Evolutionary conservation across 768 basidiomycete genomes (phyloP).

Genomic region (Tulasnella sp.): DNA sequence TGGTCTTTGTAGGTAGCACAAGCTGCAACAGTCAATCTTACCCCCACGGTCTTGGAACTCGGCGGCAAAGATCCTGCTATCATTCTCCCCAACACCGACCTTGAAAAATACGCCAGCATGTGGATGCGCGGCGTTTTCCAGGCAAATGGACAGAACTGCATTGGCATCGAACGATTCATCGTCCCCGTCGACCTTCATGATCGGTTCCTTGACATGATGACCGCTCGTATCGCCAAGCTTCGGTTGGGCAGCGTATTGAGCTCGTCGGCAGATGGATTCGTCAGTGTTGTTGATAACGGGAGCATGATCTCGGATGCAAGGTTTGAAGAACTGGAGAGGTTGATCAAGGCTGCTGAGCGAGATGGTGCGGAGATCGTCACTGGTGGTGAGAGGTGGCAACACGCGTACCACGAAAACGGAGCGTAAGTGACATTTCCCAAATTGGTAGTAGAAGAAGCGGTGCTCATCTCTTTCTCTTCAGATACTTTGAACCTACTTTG

Average conservation of each 20-base stretch:
- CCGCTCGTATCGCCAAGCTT: conserved; percentile 60
- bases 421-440: conserved; percentile 36
- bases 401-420: conserved; percentile 65
- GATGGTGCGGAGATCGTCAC: conserved; percentile 60
- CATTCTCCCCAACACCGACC: conserved; percentile 79
- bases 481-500: conserved; percentile 82
- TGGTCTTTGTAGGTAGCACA: conserved; percentile 61
- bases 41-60: conserved; percentile 88
- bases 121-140: conserved; percentile 95
- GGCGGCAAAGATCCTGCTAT: conserved; percentile 95
- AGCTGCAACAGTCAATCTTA: conserved; percentile 81
- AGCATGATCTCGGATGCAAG: conserved; percentile 77
- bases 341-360: conserved; percentile 61
- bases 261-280: conserved; percentile 58
- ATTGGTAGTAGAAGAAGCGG: background rate
- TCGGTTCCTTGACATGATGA: conserved; percentile 62
- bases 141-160: conserved; percentile 93
- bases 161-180: conserved; percentile 90
- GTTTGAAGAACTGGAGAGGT: conserved; percentile 61
- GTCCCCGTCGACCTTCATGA: conserved; percentile 78
- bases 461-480: background rate
- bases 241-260: conserved; percentile 73
- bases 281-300: conserved; percentile 76
- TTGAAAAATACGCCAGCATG: conserved; percentile 71
- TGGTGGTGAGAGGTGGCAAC: conserved; percentile 64